Base-by-base conservation (phyloP, 306 rosid genomes). In the Quercus rubra region DNA sequence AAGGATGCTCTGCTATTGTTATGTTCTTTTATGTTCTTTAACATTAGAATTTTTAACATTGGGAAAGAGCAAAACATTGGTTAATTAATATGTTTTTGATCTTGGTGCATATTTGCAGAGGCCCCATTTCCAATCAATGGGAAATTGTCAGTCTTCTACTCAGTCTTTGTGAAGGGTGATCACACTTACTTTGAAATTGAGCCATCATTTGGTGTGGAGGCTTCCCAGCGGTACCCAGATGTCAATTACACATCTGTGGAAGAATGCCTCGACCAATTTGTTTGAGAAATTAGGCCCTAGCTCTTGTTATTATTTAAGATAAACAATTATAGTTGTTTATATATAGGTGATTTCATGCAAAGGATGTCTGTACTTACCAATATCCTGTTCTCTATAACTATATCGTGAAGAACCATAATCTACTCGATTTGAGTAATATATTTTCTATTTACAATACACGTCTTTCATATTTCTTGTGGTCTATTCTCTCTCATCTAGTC, bases 131-230 rank as follows among this genome's bases (percentile, higher is more conserved):
- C 97, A 6, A 43, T 90, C 58, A 91, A 92, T 61, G 86, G 89
- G 83, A 6, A 88, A 20, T 71, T 94, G 67, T 66, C 92, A 20
- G 83, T 94, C 75, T 85, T 85, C 81, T 93, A 92, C 79, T 89
- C 93, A 5, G 86, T 79, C 46, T 92, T 88, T 38, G 95, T 92
- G 81, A 90, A 91, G 75, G 99, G 99, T 58, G 99, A 92, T 41
- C 91, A 88, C 2, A 90, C 95, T 77, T 91, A 92, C 87, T 94
- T 92, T 51, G 91, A 85, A 81, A 92, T 91, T 19, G 91, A 92
- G 15, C 79, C 91, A 17, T 91, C 99, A 1, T 92, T 95, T 73
- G 99, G 98, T 1, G 96, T 90, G 9, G 94, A 95, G 85, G 99
- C 97, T 66, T 90, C 88, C 2, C 86, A 82, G 77, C 78, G 92